phyloP scores from a whole-genome alignment of 495 filamentous ascomycete species.

The Paragyromitra xinjiangensis region DNA sequence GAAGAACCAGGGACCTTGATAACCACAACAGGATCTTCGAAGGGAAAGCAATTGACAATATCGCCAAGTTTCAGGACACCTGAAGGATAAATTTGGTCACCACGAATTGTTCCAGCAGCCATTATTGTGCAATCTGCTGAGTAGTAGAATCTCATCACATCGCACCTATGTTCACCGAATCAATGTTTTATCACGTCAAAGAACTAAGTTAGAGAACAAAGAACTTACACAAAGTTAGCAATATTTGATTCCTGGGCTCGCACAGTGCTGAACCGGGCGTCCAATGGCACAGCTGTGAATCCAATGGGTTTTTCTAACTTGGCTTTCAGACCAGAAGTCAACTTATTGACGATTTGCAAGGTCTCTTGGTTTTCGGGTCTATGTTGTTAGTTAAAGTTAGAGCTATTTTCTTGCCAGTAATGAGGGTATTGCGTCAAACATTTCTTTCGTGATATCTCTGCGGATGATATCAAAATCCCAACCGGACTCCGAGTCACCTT shows the following conservation, averaged over 20 bases:
- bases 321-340: constrained; percentile 74
- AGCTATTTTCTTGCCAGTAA: not conserved
- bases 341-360: constrained; percentile 67
- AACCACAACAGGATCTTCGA: constrained; percentile 88
- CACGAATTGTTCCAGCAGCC: constrained; percentile 87
- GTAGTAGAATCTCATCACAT: constrained; percentile 87
- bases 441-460: constrained; percentile 71
- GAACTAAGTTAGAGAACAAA: not conserved
- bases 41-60: constrained; percentile 82
- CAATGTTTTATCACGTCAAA: not conserved
- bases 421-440: constrained; percentile 32
- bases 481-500: constrained; percentile 58
- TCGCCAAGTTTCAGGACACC: constrained; percentile 80
- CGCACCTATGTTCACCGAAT: constrained; percentile 62
- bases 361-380: constrained; percentile 70
- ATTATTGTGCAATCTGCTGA: constrained; percentile 81
- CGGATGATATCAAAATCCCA: constrained; percentile 84
- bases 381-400: not conserved
- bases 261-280: constrained; percentile 85
- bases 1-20: constrained; percentile 72
- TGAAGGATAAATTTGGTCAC: constrained; percentile 86
- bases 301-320: constrained; percentile 86
- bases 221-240: constrained; percentile 75
- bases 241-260: constrained; percentile 79
- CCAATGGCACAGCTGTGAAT: constrained; percentile 79